Evolutionary conservation across 192 early-diverging fungal species (phyloP).

Genomic region (Backusella liffmaniae): DNA sequence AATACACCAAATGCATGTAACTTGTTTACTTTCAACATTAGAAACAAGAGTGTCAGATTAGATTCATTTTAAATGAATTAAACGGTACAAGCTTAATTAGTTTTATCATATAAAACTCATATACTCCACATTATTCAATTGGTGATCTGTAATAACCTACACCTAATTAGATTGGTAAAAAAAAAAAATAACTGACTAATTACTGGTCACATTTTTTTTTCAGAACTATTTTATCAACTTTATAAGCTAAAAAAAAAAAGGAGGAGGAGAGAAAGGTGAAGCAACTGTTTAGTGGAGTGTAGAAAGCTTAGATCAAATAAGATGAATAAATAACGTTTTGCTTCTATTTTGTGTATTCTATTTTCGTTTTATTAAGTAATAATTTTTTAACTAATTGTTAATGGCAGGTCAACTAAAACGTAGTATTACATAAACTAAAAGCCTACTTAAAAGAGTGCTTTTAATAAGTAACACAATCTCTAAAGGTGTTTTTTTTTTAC

Average conservation of each 20-base stretch:
- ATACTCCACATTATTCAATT: background rate
- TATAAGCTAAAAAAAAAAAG: background rate
- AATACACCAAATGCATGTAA: background rate
- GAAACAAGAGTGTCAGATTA: background rate
- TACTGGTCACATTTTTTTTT: background rate
- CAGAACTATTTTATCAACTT: background rate
- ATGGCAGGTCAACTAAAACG: background rate
- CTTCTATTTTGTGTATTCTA: background rate
- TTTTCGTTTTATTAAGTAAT: background rate
- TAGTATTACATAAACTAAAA: background rate
- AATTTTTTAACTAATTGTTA: background rate
- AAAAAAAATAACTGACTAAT: background rate
- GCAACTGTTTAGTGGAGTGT: too few species aligned
- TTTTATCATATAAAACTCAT: background rate
- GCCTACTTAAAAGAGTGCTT: background rate
- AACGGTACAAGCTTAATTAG: background rate
- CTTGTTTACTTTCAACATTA: background rate
- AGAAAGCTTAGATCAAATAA: too few species aligned
- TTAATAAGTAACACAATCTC: background rate
- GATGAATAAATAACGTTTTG: background rate
- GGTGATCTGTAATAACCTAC: background rate
- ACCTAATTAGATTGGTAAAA: background rate
- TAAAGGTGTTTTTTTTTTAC: background rate
- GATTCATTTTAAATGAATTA: background rate
- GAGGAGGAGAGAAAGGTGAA: background rate